Evolutionary conservation across 1,284 basidiomycete genomes (phyloP).

Genomic region (Acaromyces ingoldii): DNA sequence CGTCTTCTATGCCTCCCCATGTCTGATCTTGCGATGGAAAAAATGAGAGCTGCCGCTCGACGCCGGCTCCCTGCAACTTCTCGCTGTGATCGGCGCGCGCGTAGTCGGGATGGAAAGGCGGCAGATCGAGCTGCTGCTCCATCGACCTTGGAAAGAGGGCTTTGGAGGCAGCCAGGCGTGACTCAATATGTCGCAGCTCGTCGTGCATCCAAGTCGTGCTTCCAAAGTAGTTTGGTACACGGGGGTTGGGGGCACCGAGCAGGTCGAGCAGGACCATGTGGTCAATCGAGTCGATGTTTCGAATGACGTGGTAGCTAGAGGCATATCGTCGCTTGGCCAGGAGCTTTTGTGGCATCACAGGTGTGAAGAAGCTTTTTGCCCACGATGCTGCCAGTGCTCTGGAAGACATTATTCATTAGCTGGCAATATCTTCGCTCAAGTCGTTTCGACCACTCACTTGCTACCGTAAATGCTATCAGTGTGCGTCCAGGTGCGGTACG

Average conservation of each 20-base stretch:
- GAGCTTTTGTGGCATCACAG: slow-evolving; percentile 9
- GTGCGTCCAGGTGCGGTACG: slow-evolving; percentile 81
- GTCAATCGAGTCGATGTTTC: slow-evolving; percentile 42
- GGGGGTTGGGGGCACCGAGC: slow-evolving; percentile 33
- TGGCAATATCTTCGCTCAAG: no score
- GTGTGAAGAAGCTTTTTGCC: slow-evolving; percentile 16
- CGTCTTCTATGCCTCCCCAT: slow-evolving; percentile 78
- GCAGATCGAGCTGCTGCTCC: background rate
- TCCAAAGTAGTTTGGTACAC: slow-evolving; percentile 34
- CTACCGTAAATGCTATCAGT: slow-evolving; percentile 91
- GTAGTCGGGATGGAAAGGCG: background rate
- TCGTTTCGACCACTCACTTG: slow-evolving; percentile 65
- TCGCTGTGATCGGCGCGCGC: background rate
- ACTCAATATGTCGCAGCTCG: slow-evolving; percentile 26
- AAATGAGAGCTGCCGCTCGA: slow-evolving; percentile 15
- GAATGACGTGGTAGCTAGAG: slow-evolving; percentile 12
- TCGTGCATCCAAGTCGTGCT: slow-evolving; percentile 37
- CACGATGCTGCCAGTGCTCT: slow-evolving; percentile 25
- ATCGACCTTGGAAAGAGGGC: slow-evolving; percentile 20
- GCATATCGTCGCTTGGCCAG: slow-evolving; percentile 9
- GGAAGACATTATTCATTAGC: no score
- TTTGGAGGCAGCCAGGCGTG: slow-evolving; percentile 13
- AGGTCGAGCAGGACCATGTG: slow-evolving; percentile 47
- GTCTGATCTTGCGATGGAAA: slow-evolving; percentile 9
- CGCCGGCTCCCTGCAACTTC: background rate